These are phyloP conservation scores for Aspergillus diversus DNA, from an alignment of 495 filamentous ascomycete genomes.

Conservation along the genomic window DNA sequence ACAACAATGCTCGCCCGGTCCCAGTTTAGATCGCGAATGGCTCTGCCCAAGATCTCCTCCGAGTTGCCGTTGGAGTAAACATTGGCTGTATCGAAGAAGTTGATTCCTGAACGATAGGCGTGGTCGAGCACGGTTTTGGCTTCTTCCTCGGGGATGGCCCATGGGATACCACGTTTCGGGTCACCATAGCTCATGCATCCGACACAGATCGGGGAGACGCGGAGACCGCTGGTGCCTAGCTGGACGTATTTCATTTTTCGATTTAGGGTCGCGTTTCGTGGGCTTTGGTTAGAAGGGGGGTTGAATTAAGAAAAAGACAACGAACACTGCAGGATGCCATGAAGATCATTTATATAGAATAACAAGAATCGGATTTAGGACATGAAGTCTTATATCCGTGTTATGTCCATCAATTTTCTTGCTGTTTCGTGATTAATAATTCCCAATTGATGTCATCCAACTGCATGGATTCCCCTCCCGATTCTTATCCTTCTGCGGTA, in stretches of 20 bases:
- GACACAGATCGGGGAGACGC: slow-evolving; percentile 67
- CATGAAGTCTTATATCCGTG: neutral
- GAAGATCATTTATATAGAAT: neutral
- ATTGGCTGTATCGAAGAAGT: slow-evolving; percentile 63
- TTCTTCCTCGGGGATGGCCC: slow-evolving; percentile 64
- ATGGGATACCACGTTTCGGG: slow-evolving; percentile 53
- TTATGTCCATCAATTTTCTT: neutral
- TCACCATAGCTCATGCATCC: slow-evolving; percentile 70
- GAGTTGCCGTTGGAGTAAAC: slow-evolving; percentile 37
- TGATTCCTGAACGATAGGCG: slow-evolving; percentile 70
- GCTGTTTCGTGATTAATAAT: neutral
- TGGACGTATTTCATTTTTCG: slow-evolving; percentile 32
- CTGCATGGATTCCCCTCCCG: neutral
- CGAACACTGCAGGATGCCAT: neutral
- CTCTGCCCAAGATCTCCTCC: slow-evolving; percentile 39
- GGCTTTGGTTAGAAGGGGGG: neutral
- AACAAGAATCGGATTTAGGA: neutral
- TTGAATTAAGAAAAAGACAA: neutral
- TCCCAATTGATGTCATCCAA: neutral
- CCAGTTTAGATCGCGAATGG: slow-evolving; percentile 56
- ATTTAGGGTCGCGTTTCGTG: neutral
- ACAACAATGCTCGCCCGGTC: slow-evolving; percentile 74
- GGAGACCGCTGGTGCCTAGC: slow-evolving; percentile 68
- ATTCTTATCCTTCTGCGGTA: neutral
- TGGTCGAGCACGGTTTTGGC: slow-evolving; percentile 68